These are phyloP conservation scores for Russula emetica DNA, from an alignment of 768 basidiomycete species.

Conservation along the genomic window DNA sequence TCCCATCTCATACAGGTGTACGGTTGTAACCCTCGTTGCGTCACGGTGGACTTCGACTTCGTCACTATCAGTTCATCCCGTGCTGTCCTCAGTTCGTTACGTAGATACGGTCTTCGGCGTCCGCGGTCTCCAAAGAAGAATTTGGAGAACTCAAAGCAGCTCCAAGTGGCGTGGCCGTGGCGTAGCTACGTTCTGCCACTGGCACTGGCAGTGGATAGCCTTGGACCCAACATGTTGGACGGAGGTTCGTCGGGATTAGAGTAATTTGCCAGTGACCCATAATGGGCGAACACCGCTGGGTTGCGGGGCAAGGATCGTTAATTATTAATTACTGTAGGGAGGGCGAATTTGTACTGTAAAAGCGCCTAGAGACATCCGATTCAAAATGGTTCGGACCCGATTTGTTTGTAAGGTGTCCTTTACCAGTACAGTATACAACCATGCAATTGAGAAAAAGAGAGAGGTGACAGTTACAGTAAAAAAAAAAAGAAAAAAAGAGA, in stretches of 20 bases:
- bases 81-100: background rate
- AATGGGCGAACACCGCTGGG: background rate
- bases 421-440: too few species aligned
- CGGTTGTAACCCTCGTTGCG: conserved; percentile 8
- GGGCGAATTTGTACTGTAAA: too few species aligned
- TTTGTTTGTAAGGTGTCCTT: background rate
- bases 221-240: background rate
- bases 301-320: too few species aligned
- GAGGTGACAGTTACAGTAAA: too few species aligned
- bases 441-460: too few species aligned
- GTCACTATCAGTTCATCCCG: background rate
- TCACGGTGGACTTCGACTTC: background rate
- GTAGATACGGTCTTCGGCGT: background rate
- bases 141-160: background rate
- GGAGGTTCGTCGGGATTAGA: background rate
- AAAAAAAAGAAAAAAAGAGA: too few species aligned
- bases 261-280: too few species aligned
- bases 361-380: background rate
- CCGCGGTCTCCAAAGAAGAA: conserved; percentile 3
- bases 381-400: background rate
- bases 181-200: too few species aligned
- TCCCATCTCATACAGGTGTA: background rate
- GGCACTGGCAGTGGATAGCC: background rate
- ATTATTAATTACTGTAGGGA: too few species aligned
- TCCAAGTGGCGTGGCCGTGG: background rate